Conservation (phyloP, 345 rosid species). For the Eucalyptus lansdowneana region DNA sequence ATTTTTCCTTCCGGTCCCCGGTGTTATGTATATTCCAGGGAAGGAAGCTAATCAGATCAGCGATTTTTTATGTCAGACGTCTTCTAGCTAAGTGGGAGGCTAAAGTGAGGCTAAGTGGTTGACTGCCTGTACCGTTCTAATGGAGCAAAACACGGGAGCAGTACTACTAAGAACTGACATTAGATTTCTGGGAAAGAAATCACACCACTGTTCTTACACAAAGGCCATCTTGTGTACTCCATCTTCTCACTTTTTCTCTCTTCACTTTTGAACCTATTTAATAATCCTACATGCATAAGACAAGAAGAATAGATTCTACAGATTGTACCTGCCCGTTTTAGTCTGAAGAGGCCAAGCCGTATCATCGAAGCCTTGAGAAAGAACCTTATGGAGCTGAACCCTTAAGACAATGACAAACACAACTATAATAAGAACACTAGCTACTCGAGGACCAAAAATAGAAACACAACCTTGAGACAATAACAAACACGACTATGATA, state of each 20-base stretch:
- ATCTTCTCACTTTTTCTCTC: not conserved
- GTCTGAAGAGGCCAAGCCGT: conserved; percentile 61
- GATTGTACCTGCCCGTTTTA: conserved; percentile 58
- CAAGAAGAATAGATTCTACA: not conserved
- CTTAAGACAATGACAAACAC: conserved; percentile 9
- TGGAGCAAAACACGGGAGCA: not conserved
- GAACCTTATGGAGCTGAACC: conserved; percentile 64
- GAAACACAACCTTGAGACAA: conserved; percentile 8
- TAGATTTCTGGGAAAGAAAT: not conserved
- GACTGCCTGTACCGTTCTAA: not conserved
- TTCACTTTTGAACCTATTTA: not conserved
- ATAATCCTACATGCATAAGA: not conserved
- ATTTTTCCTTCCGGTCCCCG: not conserved
- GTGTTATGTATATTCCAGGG: not conserved
- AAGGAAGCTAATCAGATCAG: not conserved
- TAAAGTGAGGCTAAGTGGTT: not conserved
- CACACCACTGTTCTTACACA: not conserved
- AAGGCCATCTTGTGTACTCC: not conserved
- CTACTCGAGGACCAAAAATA: not conserved
- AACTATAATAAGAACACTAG: not conserved
- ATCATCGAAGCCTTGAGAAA: conserved; percentile 66
- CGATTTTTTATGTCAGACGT: not conserved
- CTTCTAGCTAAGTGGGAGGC: not conserved
- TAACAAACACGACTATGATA: not conserved
- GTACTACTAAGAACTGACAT: not conserved